Evolutionary conservation across 2,329 filamentous ascomycete genomes (phyloP).

Genomic region (Cylindrodendrum hubeiense): DNA sequence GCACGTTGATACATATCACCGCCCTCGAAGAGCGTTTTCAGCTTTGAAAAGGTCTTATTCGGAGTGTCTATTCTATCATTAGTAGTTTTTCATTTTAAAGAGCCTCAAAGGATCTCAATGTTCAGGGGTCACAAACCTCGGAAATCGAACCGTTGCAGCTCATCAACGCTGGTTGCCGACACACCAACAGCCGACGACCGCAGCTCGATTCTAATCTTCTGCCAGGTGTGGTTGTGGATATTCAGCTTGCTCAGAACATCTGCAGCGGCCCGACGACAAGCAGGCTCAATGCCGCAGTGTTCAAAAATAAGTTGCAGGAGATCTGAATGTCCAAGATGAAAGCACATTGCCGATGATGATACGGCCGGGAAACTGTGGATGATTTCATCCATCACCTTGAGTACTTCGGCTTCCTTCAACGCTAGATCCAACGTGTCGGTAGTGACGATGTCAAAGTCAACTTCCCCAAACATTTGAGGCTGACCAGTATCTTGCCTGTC

Average conservation of each 20-base stretch:
- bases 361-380: slow-evolving; percentile 83
- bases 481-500: slow-evolving; percentile 84
- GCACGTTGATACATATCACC: slow-evolving; percentile 79
- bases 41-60: slow-evolving; percentile 67
- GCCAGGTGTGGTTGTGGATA: slow-evolving; percentile 83
- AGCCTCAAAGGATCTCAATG: not conserved
- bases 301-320: slow-evolving; percentile 91
- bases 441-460: slow-evolving; percentile 97
- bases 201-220: slow-evolving; percentile 84
- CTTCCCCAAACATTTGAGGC: slow-evolving; percentile 85
- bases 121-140: slow-evolving; percentile 64
- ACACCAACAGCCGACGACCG: slow-evolving; percentile 85
- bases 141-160: slow-evolving; percentile 92
- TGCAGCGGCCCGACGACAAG: slow-evolving; percentile 78
- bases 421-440: slow-evolving; percentile 84
- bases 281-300: slow-evolving; percentile 81
- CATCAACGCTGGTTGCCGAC: slow-evolving; percentile 89
- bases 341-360: slow-evolving; percentile 80
- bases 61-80: slow-evolving; percentile 59
- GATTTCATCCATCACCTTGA: slow-evolving; percentile 96
- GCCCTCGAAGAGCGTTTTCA: slow-evolving; percentile 72
- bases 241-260: slow-evolving; percentile 90
- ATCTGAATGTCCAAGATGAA: slow-evolving; percentile 90
- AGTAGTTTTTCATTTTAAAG: not conserved
- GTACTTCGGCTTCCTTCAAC: slow-evolving; percentile 90